phyloP scores from a whole-genome alignment of 768 basidiomycete genomes.

The Aureoboletus auriporus region DNA sequence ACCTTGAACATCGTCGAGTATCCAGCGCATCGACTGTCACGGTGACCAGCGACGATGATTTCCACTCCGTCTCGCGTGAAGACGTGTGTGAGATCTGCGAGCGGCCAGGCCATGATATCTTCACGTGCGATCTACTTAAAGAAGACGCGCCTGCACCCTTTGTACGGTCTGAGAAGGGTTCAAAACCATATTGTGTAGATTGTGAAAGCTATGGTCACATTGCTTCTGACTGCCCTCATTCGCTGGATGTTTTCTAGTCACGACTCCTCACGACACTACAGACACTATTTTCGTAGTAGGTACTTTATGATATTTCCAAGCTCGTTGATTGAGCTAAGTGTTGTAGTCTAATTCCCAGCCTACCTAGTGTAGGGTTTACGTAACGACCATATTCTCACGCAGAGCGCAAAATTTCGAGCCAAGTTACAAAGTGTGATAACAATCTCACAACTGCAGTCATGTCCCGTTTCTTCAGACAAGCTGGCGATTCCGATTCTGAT shows the following conservation, averaged over 20 bases:
- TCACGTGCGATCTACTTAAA: slow-evolving; percentile 73
- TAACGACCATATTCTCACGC: slow-evolving; percentile 19
- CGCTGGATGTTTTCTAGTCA: slow-evolving; percentile 79
- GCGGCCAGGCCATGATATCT: slow-evolving; percentile 80
- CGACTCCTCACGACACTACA: slow-evolving; percentile 5
- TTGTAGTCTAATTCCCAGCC: not conserved
- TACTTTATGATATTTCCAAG: slow-evolving; percentile 16
- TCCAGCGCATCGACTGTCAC: slow-evolving; percentile 20
- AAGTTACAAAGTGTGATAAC: slow-evolving; percentile 13
- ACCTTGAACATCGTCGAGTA: slow-evolving; percentile 22
- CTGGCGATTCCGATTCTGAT: slow-evolving; percentile 76
- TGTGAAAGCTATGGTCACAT: slow-evolving; percentile 79
- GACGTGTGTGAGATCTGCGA: slow-evolving; percentile 85
- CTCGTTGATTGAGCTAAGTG: slow-evolving; percentile 10
- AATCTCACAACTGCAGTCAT: slow-evolving; percentile 37
- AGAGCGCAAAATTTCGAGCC: slow-evolving; percentile 14
- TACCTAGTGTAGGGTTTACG: slow-evolving; percentile 8
- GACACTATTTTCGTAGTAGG: slow-evolving; percentile 9
- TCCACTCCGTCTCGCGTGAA: slow-evolving; percentile 24
- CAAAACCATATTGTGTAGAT: slow-evolving; percentile 69
- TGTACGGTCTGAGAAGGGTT: slow-evolving; percentile 15
- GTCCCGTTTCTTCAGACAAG: slow-evolving; percentile 89
- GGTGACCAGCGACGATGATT: slow-evolving; percentile 21
- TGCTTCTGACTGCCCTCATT: slow-evolving; percentile 78
- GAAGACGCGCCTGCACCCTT: slow-evolving; percentile 40